Evolutionary conservation across 2,329 filamentous ascomycete species (phyloP).

Genomic region (Xylaria hypoxylon): DNA sequence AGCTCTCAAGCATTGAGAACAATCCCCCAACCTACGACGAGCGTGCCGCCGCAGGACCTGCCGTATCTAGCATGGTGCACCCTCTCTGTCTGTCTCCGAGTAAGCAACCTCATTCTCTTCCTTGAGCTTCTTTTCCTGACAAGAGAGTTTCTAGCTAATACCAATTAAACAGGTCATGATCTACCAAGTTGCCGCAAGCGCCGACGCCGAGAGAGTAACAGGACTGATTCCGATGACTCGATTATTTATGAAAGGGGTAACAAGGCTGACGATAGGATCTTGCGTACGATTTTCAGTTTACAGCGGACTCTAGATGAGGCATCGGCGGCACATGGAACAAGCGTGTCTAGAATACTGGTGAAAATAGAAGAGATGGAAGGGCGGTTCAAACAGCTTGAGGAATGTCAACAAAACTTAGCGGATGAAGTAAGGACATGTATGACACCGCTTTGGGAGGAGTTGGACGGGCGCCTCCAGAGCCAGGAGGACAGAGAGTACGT

Average conservation of each 20-base stretch:
- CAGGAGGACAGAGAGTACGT: constrained; percentile 27
- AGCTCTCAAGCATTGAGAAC: background rate
- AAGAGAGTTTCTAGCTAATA: background rate
- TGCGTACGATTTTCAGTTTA: constrained; percentile 20
- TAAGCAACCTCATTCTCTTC: constrained; percentile 2
- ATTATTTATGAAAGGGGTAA: background rate
- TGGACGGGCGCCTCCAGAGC: constrained; percentile 27
- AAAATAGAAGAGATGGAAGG: constrained; percentile 28
- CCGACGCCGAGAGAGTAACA: constrained; percentile 12
- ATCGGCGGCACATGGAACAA: constrained; percentile 12
- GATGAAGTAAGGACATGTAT: constrained; percentile 29
- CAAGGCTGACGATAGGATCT: background rate
- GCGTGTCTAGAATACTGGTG: constrained; percentile 19
- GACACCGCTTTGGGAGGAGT: constrained; percentile 30
- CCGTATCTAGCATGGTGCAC: constrained; percentile 7
- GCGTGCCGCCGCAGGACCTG: constrained; percentile 3
- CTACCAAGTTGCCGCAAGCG: constrained; percentile 14
- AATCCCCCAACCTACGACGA: constrained; percentile 27
- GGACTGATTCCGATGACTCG: background rate
- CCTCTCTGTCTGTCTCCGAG: constrained; percentile 20
- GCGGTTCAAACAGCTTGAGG: constrained; percentile 26
- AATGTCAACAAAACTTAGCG: constrained; percentile 22
- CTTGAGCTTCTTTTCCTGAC: background rate
- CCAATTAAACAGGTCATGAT: background rate
- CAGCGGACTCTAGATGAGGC: constrained; percentile 21